phyloP scores from a whole-genome alignment of 192 early-diverging fungal species.

The Linderina pennispora region DNA sequence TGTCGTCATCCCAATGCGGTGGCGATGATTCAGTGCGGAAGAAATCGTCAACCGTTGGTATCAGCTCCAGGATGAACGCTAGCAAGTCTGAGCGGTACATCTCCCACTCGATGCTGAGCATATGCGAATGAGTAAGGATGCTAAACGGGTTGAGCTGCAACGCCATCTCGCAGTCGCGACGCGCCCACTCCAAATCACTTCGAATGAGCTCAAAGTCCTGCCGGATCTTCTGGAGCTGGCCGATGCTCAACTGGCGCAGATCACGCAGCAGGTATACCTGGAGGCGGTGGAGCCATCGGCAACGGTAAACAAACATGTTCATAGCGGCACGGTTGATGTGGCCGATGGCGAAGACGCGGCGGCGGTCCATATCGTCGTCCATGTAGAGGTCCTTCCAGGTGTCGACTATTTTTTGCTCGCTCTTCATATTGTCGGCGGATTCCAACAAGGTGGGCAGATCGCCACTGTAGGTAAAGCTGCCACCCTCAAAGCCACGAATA shows the following conservation, averaged over 20 bases:
- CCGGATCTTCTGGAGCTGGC: neutral
- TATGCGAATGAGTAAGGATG: conserved; percentile 28
- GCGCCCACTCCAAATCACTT: conserved; percentile 8
- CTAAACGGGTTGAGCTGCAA: conserved; percentile 20
- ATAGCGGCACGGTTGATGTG: conserved; percentile 28
- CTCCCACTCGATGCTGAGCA: conserved; percentile 20
- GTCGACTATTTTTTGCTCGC: neutral
- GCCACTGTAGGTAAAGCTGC: too few species aligned
- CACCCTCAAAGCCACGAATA: too few species aligned
- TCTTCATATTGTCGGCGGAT: neutral
- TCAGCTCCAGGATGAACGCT: conserved; percentile 16
- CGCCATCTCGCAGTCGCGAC: conserved; percentile 12
- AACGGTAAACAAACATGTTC: conserved; percentile 12
- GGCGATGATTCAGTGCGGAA: neutral
- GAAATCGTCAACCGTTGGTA: conserved; percentile 5
- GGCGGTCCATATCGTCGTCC: conserved; percentile 11
- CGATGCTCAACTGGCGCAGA: neutral
- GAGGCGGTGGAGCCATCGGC: conserved; percentile 15
- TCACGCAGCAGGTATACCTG: conserved; percentile 1
- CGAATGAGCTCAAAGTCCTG: conserved; percentile 3
- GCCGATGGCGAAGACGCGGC: conserved; percentile 17
- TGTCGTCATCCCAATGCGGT: neutral
- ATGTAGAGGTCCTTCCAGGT: conserved; percentile 2
- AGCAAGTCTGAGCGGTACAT: conserved; percentile 17
- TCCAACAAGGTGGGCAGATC: too few species aligned